These are phyloP conservation scores for Talaromyces ruber DNA, from an alignment of 495 filamentous ascomycete genomes.

Conservation along the genomic window DNA sequence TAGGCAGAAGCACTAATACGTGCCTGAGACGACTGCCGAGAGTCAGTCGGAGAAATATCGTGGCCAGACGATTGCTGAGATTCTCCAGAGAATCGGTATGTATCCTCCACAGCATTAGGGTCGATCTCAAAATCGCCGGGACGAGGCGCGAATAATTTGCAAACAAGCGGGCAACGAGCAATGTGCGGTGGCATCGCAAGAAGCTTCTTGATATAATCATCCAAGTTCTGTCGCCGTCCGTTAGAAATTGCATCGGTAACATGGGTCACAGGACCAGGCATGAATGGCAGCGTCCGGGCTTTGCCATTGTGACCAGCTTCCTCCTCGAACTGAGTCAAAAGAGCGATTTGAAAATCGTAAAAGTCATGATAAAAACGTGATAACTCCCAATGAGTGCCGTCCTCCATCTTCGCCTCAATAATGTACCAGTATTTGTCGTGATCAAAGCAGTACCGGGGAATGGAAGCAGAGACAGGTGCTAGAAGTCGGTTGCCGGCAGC, in stretches of 20 bases:
- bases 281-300: slow-evolving; percentile 84
- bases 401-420: slow-evolving; percentile 84
- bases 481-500: slow-evolving; percentile 22
- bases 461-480: slow-evolving; percentile 67
- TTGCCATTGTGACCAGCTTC: slow-evolving; percentile 78
- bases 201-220: slow-evolving; percentile 90
- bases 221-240: slow-evolving; percentile 80
- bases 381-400: slow-evolving; percentile 86
- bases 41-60: slow-evolving; percentile 45
- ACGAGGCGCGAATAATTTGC: slow-evolving; percentile 81
- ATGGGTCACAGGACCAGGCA: slow-evolving; percentile 96
- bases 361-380: slow-evolving; percentile 96
- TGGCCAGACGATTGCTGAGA: slow-evolving; percentile 63
- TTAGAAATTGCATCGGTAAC: slow-evolving; percentile 96
- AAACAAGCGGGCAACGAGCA: slow-evolving; percentile 69
- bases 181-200: slow-evolving; percentile 79
- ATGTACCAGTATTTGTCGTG: slow-evolving; percentile 99
- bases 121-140: slow-evolving; percentile 92
- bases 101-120: slow-evolving; percentile 52
- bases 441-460: slow-evolving; percentile 91
- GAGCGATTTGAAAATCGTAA: slow-evolving; percentile 95
- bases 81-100: slow-evolving; percentile 59
- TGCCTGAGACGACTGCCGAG: slow-evolving; percentile 65
- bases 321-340: slow-evolving; percentile 86
- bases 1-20: slow-evolving; percentile 55